phyloP scores from a whole-genome alignment of 371 early-diverging fungal genomes.

The Rhizopus stolonifer region DNA sequence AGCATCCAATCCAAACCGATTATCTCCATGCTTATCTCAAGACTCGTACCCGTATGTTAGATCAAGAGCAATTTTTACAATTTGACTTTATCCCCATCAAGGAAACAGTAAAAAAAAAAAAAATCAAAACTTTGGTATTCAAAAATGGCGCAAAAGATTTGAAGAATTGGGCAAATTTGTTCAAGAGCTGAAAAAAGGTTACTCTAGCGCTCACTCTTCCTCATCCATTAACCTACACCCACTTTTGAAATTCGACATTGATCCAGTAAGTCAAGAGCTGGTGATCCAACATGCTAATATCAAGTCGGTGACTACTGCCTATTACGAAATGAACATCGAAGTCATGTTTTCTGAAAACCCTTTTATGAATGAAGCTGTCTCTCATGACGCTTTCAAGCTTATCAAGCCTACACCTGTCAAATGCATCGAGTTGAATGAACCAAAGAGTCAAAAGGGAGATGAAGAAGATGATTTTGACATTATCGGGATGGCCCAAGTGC shows the following conservation, averaged over 20 bases:
- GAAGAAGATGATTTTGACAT: conserved; percentile 29
- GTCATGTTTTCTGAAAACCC: conserved; percentile 58
- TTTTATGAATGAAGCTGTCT: conserved; percentile 26
- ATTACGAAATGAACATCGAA: conserved; percentile 61
- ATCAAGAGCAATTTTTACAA: conserved; percentile 7
- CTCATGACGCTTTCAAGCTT: conserved; percentile 24
- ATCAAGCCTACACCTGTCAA: conserved; percentile 31
- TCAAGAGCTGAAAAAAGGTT: conserved; percentile 37
- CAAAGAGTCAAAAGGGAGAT: not conserved
- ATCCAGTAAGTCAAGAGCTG: conserved; percentile 12
- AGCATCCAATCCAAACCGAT: conserved; percentile 44
- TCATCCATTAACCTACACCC: conserved; percentile 24
- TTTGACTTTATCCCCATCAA: conserved; percentile 39
- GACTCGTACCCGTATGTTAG: conserved; percentile 36
- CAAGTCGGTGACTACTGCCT: conserved; percentile 40
- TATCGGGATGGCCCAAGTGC: conserved; percentile 30
- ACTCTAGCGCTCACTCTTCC: not conserved
- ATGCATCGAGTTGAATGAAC: conserved; percentile 3
- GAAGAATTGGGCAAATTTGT: conserved; percentile 41
- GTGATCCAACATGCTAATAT: conserved; percentile 38
- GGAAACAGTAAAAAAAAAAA: conserved; percentile 27
- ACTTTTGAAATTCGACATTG: conserved; percentile 29
- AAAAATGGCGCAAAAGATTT: conserved; percentile 53
- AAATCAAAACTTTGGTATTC: conserved; percentile 41
- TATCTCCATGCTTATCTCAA: conserved; percentile 55